Conservation (phyloP, 345 rosid genomes). For the Raphanus raphanistrum region DNA sequence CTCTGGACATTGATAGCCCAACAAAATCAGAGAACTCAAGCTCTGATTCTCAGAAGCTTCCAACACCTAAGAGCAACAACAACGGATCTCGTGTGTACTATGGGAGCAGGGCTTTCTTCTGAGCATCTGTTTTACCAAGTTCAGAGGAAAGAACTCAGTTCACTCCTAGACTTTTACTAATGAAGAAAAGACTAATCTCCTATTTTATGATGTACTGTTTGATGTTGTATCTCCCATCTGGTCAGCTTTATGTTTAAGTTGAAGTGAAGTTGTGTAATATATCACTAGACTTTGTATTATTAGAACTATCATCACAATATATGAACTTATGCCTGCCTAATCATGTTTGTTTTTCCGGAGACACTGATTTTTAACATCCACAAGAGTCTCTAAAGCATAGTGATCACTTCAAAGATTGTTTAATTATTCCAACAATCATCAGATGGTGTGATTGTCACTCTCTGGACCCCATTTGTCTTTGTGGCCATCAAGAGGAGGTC, state of each 20-base stretch:
- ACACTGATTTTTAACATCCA: constrained; percentile 25
- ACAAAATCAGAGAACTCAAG: constrained; percentile 79
- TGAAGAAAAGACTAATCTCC: constrained; percentile 72
- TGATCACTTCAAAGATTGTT: constrained; percentile 38
- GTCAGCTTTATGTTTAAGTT: constrained; percentile 49
- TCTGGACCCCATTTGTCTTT: constrained; percentile 25
- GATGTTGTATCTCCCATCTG: constrained; percentile 61
- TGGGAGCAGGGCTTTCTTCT: constrained; percentile 98
- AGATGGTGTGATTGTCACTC: constrained; percentile 32
- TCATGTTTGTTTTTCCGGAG: neutral
- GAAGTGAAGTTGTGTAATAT: constrained; percentile 48
- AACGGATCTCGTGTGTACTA: constrained; percentile 93
- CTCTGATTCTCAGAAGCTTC: constrained; percentile 68
- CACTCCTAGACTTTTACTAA: constrained; percentile 55
- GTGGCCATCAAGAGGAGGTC: constrained; percentile 26
- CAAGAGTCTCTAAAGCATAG: constrained; percentile 33
- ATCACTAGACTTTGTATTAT: constrained; percentile 42
- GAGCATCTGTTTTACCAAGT: constrained; percentile 46
- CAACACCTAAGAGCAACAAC: constrained; percentile 62
- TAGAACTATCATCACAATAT: constrained; percentile 44
- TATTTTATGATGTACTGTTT: constrained; percentile 60
- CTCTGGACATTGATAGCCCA: constrained; percentile 75
- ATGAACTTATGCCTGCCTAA: constrained; percentile 45
- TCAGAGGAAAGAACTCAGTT: constrained; percentile 59
- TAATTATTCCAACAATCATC: constrained; percentile 26